phyloP scores from a whole-genome alignment of 352 stramenopile species.

The Phytophthora multivora region DNA sequence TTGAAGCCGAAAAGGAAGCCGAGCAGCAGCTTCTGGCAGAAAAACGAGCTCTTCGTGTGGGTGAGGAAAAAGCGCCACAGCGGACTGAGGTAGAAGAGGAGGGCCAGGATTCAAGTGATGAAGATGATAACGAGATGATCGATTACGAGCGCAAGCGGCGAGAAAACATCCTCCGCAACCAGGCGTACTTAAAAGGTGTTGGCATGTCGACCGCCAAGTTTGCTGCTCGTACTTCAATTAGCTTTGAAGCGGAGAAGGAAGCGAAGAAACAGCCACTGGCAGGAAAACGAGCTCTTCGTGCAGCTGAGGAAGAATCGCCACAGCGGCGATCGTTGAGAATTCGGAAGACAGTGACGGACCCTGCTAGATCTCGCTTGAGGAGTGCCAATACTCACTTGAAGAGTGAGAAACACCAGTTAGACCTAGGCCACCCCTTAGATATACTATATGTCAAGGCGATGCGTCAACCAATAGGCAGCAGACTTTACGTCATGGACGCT shows the following conservation, averaged over 20 bases:
- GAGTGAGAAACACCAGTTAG: neutral
- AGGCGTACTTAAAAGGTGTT: conserved; percentile 71
- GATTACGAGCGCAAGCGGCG: conserved; percentile 74
- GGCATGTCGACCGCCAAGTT: conserved; percentile 69
- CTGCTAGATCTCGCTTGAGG: neutral
- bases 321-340: no score
- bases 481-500: conserved; percentile 13
- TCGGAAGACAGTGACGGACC: neutral
- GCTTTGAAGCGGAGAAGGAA: conserved; percentile 6
- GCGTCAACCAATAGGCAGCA: neutral
- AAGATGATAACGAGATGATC: conserved; percentile 22
- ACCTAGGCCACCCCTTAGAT: conserved; percentile 8
- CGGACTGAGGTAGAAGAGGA: neutral
- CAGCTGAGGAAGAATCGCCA: neutral
- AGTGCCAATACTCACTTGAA: conserved; percentile 25
- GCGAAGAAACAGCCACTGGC: conserved; percentile 6
- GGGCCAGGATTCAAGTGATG: neutral
- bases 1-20: neutral
- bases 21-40: neutral
- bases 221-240: conserved; percentile 48
- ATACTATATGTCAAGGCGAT: neutral
- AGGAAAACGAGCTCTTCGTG: neutral
- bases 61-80: neutral
- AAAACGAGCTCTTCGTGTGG: neutral
- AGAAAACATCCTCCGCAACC: conserved; percentile 77